Conservation (phyloP, 2,329 filamentous ascomycete species). For the Ramichloridium luteum region DNA sequence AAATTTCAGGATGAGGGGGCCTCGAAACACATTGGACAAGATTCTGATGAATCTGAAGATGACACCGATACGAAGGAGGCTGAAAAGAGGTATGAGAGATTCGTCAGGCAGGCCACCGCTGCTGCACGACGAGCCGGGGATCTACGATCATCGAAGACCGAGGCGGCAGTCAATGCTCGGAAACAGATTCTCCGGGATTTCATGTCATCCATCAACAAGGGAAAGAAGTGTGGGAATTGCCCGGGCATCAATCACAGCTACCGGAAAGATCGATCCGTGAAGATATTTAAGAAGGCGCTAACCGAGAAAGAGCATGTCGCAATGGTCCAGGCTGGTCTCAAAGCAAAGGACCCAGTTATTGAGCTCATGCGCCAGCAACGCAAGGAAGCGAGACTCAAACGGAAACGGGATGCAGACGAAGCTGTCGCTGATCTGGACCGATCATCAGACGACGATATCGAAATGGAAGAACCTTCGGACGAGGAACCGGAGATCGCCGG, state of each 20-base stretch:
- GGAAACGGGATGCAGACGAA: conserved; percentile 49
- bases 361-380: conserved; percentile 38
- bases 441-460: conserved; percentile 32
- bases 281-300: conserved; percentile 81
- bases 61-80: conserved; percentile 46
- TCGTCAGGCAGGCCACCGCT: conserved; percentile 61
- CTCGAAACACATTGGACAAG: conserved; percentile 24
- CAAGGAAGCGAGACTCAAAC: conserved; percentile 27
- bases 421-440: conserved; percentile 54
- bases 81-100: conserved; percentile 48
- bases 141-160: conserved; percentile 56
- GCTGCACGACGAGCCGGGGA: conserved; percentile 39
- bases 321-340: conserved; percentile 60
- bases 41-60: conserved; percentile 49
- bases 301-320: conserved; percentile 61
- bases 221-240: conserved; percentile 58
- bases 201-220: conserved; percentile 56
- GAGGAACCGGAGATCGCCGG: conserved; percentile 26
- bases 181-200: conserved; percentile 70
- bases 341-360: conserved; percentile 57
- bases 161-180: conserved; percentile 67
- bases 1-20: conserved; percentile 9
- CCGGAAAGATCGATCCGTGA: conserved; percentile 81
- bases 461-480: conserved; percentile 28
- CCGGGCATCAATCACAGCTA: conserved; percentile 64